Evolutionary conservation across 768 basidiomycete species (phyloP), one percentile per base, ranked within the genome.

Genomic region (Boletellus ananiceps): DNA sequence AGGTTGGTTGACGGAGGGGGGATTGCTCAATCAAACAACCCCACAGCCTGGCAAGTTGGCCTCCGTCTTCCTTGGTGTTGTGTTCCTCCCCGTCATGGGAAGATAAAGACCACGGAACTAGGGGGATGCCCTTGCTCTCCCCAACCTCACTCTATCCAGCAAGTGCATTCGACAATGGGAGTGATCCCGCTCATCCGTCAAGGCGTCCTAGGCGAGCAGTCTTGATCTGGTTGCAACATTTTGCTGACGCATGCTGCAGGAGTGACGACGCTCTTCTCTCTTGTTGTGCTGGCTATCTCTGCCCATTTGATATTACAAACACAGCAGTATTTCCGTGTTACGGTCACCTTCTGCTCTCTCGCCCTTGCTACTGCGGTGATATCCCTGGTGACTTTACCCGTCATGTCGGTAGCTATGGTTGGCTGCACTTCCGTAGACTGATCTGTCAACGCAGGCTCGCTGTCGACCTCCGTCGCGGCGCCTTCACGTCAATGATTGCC

Each of bases 401-500:
- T 63, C 31, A 62, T 73, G 69, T 67, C 31, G 42, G 45, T 47
- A 9, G 6, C 8, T 4, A 19, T 19, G 19, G 11, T 31, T 8
- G 9, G 34, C 18, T 6, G 14, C 9, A 25, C 15, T 44, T n/a
- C 40, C 15, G 40, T 38, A 21, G n/a, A 12, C 35, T 59, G 27
- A 54, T 29, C 33, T 6, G 23, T 29, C 1, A 21, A 8, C n/a
- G 9, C 41, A 75, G 75, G 63, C 33, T 70, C 29, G 16, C 70
- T 16, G 35, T 73, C 19, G 73, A 75, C 48, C 0, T 67, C 25
- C 67, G 72, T 13, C 61, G 57, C 16, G 73, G 69, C n/a, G 67
- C 70, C 1, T 56, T 71, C 39, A 66, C 71, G 5, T 76, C 74
- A 25, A 68, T 65, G 63, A 60, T 74, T 14, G 50, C 62, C 19